Percentiles rank a stretch among this genome's conserved stretches.
These are phyloP conservation scores for Huntiella moniliformis DNA, from an alignment of 2,329 filamentous ascomycete species.

Conservation along the genomic window DNA sequence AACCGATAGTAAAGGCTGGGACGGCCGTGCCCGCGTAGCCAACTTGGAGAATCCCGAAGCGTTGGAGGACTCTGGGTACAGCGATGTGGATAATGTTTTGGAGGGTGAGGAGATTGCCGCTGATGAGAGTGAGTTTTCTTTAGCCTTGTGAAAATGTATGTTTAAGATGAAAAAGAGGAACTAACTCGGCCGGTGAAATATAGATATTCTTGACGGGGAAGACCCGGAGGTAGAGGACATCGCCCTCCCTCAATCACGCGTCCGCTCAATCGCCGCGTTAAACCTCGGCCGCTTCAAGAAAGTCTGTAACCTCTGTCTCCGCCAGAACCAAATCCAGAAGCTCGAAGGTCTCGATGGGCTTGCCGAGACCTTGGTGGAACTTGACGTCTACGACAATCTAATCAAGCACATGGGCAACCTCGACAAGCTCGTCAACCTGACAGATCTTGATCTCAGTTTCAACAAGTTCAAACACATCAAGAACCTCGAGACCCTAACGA, in stretches of 20 bases:
- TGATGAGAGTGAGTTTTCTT: conserved; percentile 47
- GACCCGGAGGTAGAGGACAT: conserved; percentile 54
- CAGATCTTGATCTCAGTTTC: conserved; percentile 77
- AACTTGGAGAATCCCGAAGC: conserved; percentile 62
- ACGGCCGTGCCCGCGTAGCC: conserved; percentile 60
- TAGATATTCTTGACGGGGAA: conserved; percentile 43
- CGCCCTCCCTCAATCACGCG: conserved; percentile 71
- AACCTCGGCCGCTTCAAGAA: conserved; percentile 68
- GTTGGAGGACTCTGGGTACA: conserved; percentile 69
- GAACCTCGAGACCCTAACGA: conserved; percentile 55
- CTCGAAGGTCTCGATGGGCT: conserved; percentile 57
- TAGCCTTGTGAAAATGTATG: neutral
- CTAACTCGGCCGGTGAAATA: conserved; percentile 3
- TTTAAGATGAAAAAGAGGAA: neutral
- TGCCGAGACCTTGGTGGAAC: conserved; percentile 51
- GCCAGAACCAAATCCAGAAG: conserved; percentile 72
- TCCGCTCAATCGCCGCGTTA: conserved; percentile 59
- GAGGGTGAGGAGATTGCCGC: conserved; percentile 58
- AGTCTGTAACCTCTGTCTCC: conserved; percentile 63
- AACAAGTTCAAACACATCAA: conserved; percentile 99
- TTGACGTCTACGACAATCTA: conserved; percentile 94
- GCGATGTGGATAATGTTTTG: conserved; percentile 48
- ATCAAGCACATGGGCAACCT: conserved; percentile 74
- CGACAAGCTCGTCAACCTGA: conserved; percentile 58
- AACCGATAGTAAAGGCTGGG: conserved; percentile 54